Percentiles rank a stretch among this genome's conserved stretches.
phyloP scores from a whole-genome alignment of 164 flowering plant genomes.

The Malania oleifera region DNA sequence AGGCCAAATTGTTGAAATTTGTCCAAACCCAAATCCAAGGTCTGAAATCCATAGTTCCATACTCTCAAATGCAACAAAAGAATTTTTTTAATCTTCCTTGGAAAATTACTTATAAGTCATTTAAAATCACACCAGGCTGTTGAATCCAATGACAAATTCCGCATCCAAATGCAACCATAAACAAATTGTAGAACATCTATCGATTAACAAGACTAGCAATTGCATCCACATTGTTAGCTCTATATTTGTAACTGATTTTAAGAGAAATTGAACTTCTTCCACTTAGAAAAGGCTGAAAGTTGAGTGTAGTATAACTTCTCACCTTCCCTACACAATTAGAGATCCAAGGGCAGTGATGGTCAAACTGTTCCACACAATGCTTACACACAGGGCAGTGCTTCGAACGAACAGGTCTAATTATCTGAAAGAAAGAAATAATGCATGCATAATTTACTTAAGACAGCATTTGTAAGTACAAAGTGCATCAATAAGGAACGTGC shows the following conservation, averaged over 20 bases:
- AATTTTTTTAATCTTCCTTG: too few relatives aligned
- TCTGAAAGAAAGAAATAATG: constrained; percentile 35
- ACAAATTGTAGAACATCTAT: too few relatives aligned
- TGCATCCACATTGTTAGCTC: neutral
- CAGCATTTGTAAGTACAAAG: constrained; percentile 1
- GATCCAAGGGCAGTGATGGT: constrained; percentile 99
- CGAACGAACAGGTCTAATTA: constrained; percentile 91
- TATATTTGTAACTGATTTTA: neutral
- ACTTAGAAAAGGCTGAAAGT: neutral
- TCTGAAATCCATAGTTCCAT: too few relatives aligned
- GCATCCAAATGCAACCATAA: too few relatives aligned
- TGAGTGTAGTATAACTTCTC: constrained; percentile 11
- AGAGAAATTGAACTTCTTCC: neutral
- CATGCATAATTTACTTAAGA: neutral
- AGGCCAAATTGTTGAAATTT: too few relatives aligned
- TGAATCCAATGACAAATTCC: too few relatives aligned
- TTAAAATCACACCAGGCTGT: too few relatives aligned
- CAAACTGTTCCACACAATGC: constrained; percentile 93
- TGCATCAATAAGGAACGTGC: neutral
- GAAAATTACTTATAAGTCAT: too few relatives aligned
- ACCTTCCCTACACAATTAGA: constrained; percentile 99
- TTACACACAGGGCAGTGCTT: constrained; percentile 91
- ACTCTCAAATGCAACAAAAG: too few relatives aligned
- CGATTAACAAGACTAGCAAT: neutral
- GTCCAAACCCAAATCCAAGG: too few relatives aligned